Percentiles rank a stretch among this genome's conserved stretches.
Evolutionary conservation across 1,284 basidiomycete species (phyloP).

Genomic region (Schizopora paradoxa): DNA sequence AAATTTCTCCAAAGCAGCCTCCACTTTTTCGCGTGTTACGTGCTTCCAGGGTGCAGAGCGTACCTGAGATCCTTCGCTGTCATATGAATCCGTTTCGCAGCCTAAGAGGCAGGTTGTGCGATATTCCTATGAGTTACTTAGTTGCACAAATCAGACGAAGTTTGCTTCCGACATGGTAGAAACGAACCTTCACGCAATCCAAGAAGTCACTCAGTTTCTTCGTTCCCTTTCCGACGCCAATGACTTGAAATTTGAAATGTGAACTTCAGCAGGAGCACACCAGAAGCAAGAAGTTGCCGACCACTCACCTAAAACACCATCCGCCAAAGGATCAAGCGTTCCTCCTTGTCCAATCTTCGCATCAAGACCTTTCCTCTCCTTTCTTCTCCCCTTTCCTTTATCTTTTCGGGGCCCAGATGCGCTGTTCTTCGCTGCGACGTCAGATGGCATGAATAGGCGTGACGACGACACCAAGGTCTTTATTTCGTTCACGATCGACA

Average conservation of each 20-base stretch:
- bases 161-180: constrained; percentile 1
- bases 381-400: constrained; percentile 5
- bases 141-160: constrained; percentile 19
- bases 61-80: constrained; percentile 79
- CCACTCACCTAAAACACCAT: constrained; percentile 75
- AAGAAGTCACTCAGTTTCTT: constrained; percentile 85
- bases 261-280: neutral
- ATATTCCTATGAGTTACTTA: constrained; percentile 65
- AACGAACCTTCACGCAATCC: constrained; percentile 81
- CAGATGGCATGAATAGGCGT: constrained; percentile 71
- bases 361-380: constrained; percentile 31
- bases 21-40: constrained; percentile 75
- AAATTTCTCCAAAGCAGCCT: constrained; percentile 71
- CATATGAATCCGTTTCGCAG: constrained; percentile 93
- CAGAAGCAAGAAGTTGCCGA: constrained; percentile 11
- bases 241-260: constrained; percentile 45
- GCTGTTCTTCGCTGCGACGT: constrained; percentile 3
- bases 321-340: constrained; percentile 95
- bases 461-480: constrained; percentile 80
- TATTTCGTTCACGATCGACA: constrained; percentile 85
- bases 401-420: constrained; percentile 30
- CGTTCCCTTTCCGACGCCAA: constrained; percentile 89
- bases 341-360: constrained; percentile 91
- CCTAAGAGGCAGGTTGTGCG: constrained; percentile 87
- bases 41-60: constrained; percentile 78